Conservation (phyloP, 2,329 filamentous ascomycete genomes). For the Coniella lustricola region DNA sequence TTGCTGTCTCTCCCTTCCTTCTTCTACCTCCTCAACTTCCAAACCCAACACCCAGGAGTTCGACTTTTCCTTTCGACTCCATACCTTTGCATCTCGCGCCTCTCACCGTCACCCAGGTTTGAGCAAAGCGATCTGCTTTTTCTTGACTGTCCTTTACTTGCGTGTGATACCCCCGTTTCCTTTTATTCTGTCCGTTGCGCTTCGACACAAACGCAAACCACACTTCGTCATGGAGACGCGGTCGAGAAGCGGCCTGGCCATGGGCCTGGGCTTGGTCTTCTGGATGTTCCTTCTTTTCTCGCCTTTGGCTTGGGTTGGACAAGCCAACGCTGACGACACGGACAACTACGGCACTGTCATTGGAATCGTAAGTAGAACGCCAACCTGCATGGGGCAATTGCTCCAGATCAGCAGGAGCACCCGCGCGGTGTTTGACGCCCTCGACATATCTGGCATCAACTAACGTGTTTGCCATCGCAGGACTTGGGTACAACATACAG, state of each 20-base stretch:
- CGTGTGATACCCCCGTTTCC: constrained; percentile 23
- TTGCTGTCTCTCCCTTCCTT: not conserved
- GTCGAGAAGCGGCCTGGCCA: constrained; percentile 19
- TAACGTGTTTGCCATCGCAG: constrained; percentile 29
- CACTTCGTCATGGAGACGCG: constrained; percentile 17
- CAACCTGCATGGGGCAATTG: not conserved
- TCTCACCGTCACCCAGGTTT: constrained; percentile 10
- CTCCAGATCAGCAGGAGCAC: not conserved
- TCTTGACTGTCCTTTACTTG: constrained; percentile 19
- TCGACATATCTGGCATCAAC: constrained; percentile 12
- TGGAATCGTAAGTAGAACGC: constrained; percentile 62
- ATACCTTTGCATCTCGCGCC: not conserved
- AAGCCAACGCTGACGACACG: constrained; percentile 64
- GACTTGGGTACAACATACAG: constrained; percentile 84
- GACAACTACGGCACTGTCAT: constrained; percentile 84
- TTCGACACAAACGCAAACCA: not conserved
- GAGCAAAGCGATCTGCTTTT: constrained; percentile 10
- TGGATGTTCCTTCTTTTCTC: constrained; percentile 88
- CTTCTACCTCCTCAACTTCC: not conserved
- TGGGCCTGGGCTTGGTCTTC: constrained; percentile 76
- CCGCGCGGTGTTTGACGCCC: not conserved
- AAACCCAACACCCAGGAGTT: not conserved
- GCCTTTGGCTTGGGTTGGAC: constrained; percentile 77
- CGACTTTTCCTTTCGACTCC: not conserved
- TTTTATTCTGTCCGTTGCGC: constrained; percentile 22